Base-by-base conservation (phyloP, 148 eudicot genomes). In the Amaranthus hypochondriacus region DNA sequence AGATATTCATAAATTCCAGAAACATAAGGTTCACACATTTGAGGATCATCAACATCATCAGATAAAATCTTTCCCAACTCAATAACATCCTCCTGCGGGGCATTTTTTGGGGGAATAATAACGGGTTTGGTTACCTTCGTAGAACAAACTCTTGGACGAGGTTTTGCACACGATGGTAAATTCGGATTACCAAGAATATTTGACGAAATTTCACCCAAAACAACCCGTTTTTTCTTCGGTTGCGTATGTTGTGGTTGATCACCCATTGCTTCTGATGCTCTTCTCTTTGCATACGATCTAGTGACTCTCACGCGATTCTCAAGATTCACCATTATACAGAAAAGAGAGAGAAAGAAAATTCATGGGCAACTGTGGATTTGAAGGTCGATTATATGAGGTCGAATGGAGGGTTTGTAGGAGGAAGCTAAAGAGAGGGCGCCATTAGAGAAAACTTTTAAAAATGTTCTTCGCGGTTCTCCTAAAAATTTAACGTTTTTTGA, bases 1-100 rank as follows among this genome's bases (percentile, higher is more conserved):
- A 95, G 91, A 64, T 95, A 95, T 6, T 77, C 85, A 69, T 95
- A 90, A 8, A 95, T 92, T 21, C 84, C 86, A 53, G 81, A 65
- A 75, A 80, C 89, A 74, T 89, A 91, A 48, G 87, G 76, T n/a
- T 48, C 83, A 71, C 96, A 89, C 96, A 94, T 84, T 73, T 91
- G 93, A 4, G 91, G 93, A 63, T 87, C 96, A 75, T 82, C 84
- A 12, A 77, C 46, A 67, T 80, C 85, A 18, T 76, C 70, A 43
- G 42, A 44, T 7, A 43, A 9, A 18, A 21, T 59, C 15, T 51
- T 61, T 3, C 8, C 48, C 5, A 47, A 14, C 66, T 60, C 80
- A 55, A 73, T 51, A 15, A 68, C 71, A 73, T 76, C 80, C 43
- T 76, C 75, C 61, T 65, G 80, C 12, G 79, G 80, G 42, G 70